phyloP scores from a whole-genome alignment of 495 filamentous ascomycete genomes.

The Terfezia boudieri region DNA sequence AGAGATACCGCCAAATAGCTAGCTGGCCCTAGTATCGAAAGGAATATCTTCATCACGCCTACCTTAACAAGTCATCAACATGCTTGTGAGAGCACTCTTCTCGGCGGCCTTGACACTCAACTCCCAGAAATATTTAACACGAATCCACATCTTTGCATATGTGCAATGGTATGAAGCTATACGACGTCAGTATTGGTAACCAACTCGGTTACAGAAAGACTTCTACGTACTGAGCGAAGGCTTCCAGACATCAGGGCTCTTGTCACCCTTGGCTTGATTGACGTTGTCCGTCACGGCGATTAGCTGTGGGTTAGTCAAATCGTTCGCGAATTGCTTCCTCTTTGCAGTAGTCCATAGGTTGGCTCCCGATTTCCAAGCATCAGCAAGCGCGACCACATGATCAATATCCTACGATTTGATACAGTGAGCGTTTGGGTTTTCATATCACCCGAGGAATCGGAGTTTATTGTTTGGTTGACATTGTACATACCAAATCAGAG shows the following conservation, averaged over 20 bases:
- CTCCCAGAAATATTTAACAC: slow-evolving; percentile 40
- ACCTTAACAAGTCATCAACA: slow-evolving; percentile 40
- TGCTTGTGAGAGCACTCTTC: slow-evolving; percentile 37
- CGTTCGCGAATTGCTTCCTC: slow-evolving; percentile 48
- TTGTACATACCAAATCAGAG: slow-evolving; percentile 28
- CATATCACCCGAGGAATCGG: background rate
- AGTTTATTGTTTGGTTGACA: background rate
- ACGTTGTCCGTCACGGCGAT: slow-evolving; percentile 54
- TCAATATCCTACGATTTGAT: slow-evolving; percentile 35
- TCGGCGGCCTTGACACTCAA: slow-evolving; percentile 37
- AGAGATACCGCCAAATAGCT: too few species aligned
- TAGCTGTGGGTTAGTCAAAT: slow-evolving; percentile 44
- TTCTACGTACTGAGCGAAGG: slow-evolving; percentile 32
- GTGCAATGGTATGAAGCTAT: slow-evolving; percentile 44
- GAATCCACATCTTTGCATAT: slow-evolving; percentile 48
- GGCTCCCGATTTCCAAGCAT: slow-evolving; percentile 47
- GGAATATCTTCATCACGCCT: background rate
- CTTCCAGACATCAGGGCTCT: slow-evolving; percentile 50
- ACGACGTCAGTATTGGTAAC: background rate
- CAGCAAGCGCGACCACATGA: slow-evolving; percentile 50
- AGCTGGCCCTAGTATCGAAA: too few species aligned
- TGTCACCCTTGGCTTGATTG: slow-evolving; percentile 46
- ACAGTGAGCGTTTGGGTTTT: background rate
- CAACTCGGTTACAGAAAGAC: background rate
- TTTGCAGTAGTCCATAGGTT: slow-evolving; percentile 35